A percentile compares a stretch with the other conserved stretches of the same genome.
phyloP scores from a whole-genome alignment of 1,139 yeast genomes.

The Blastobotrys elegans region DNA sequence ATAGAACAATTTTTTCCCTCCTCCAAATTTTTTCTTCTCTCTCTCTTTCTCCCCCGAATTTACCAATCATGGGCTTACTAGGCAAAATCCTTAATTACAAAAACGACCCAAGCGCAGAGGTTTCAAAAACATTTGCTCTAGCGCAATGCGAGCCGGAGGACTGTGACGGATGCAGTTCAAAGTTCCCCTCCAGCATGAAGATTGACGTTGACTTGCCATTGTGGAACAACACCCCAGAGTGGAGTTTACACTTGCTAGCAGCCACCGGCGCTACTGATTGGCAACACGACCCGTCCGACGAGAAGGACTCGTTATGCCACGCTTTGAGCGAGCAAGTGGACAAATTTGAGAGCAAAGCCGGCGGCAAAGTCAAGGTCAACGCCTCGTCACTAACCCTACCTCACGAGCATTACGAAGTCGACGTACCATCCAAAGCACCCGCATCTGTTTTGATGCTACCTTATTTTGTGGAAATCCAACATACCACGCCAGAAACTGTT shows the following conservation, averaged over 20 bases:
- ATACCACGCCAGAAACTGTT: conserved; percentile 30
- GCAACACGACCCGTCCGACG: conserved; percentile 68
- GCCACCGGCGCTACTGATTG: conserved; percentile 86
- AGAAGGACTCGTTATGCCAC: conserved; percentile 47
- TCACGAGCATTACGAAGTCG: conserved; percentile 26
- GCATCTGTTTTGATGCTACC: conserved; percentile 58
- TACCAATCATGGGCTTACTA: conserved; percentile 13
- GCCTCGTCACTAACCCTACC: conserved; percentile 34
- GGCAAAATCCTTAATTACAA: conserved; percentile 10
- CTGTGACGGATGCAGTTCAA: conserved; percentile 25
- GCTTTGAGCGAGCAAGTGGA: conserved; percentile 34
- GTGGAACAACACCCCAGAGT: conserved; percentile 67
- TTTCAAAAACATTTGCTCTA: conserved; percentile 16
- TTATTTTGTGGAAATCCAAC: conserved; percentile 47
- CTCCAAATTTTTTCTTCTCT: not conserved
- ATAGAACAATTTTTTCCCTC: too few relatives aligned
- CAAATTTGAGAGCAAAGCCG: conserved; percentile 17
- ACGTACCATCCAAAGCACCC: conserved; percentile 18
- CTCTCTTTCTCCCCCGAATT: not conserved
- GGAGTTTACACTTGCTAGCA: conserved; percentile 65
- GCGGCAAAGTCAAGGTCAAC: conserved; percentile 30
- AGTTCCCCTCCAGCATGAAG: conserved; percentile 55
- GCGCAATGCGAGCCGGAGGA: conserved; percentile 29
- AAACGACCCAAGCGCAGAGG: conserved; percentile 10
- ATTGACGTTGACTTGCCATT: conserved; percentile 50